phyloP scores from a whole-genome alignment of 192 early-diverging fungal species.

The Coemansia sp. region DNA sequence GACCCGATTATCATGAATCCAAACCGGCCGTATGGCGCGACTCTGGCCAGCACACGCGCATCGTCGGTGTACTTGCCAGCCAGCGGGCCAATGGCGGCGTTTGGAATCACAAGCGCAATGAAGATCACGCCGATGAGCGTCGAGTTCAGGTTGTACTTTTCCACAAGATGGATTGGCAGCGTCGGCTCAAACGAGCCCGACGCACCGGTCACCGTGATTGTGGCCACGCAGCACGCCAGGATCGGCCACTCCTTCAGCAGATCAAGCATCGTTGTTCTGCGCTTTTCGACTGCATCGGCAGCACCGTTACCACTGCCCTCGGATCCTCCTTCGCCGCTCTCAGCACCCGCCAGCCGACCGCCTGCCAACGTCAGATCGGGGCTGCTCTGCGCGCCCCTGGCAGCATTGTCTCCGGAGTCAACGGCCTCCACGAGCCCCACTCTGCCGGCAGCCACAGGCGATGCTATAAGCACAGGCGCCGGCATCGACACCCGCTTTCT shows the following conservation, averaged over 20 bases:
- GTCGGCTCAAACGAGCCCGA: slow-evolving; percentile 47
- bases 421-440: not conserved
- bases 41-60: slow-evolving; percentile 19
- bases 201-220: slow-evolving; percentile 40
- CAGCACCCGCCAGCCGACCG: not conserved
- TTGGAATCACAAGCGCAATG: slow-evolving; percentile 69
- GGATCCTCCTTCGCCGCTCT: not conserved
- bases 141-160: slow-evolving; percentile 28
- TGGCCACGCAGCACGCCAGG: slow-evolving; percentile 45
- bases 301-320: not conserved
- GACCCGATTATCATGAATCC: slow-evolving; percentile 39
- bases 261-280: slow-evolving; percentile 47
- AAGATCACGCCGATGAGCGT: slow-evolving; percentile 58
- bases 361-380: not conserved
- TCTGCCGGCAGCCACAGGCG: slow-evolving; percentile 14
- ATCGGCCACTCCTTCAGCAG: slow-evolving; percentile 53
- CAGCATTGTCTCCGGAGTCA: not conserved
- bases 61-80: slow-evolving; percentile 57
- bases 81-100: slow-evolving; percentile 57
- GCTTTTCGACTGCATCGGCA: not conserved
- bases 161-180: slow-evolving; percentile 42
- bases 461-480: slow-evolving; percentile 16
- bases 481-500: not conserved
- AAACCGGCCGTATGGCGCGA: slow-evolving; percentile 48
- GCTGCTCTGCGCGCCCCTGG: not conserved